phyloP scores from a whole-genome alignment of 192 early-diverging fungal species.

The Phycomyces blakesleeanus region DNA sequence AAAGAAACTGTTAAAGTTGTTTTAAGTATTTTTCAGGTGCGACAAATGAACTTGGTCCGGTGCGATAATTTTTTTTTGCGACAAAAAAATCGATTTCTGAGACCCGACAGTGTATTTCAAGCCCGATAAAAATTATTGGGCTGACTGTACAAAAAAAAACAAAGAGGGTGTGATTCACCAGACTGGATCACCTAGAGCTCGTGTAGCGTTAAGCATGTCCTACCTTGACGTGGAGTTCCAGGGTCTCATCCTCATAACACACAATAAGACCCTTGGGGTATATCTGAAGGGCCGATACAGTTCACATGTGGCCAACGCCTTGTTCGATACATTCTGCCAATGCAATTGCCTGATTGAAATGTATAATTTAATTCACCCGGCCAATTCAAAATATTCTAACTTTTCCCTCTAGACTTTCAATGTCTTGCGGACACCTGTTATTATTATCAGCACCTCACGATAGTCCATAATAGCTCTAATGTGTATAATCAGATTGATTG shows the following conservation, averaged over 20 bases:
- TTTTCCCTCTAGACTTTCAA: too few species aligned
- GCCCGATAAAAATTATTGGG: too few species aligned
- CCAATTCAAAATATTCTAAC: too few species aligned
- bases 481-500: too few species aligned
- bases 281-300: conserved; percentile 78
- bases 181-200: background rate
- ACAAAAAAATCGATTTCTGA: too few species aligned
- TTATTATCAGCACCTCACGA: conserved; percentile 79
- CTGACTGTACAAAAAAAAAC: too few species aligned
- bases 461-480: conserved; percentile 84
- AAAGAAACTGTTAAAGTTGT: too few species aligned
- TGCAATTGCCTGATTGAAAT: conserved; percentile 49
- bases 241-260: conserved; percentile 81
- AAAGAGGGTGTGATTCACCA: too few species aligned
- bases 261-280: conserved; percentile 78
- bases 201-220: background rate
- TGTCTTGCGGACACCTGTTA: conserved; percentile 77
- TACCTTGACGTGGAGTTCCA: conserved; percentile 80
- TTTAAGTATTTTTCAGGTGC: too few species aligned
- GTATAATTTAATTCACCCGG: background rate
- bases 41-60: too few species aligned
- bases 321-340: conserved; percentile 80
- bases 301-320: conserved; percentile 85
- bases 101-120: too few species aligned
- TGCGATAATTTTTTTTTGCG: too few species aligned